These are phyloP conservation scores for Mucor lusitanicus DNA, from an alignment of 371 early-diverging fungal species.

Conservation along the genomic window DNA sequence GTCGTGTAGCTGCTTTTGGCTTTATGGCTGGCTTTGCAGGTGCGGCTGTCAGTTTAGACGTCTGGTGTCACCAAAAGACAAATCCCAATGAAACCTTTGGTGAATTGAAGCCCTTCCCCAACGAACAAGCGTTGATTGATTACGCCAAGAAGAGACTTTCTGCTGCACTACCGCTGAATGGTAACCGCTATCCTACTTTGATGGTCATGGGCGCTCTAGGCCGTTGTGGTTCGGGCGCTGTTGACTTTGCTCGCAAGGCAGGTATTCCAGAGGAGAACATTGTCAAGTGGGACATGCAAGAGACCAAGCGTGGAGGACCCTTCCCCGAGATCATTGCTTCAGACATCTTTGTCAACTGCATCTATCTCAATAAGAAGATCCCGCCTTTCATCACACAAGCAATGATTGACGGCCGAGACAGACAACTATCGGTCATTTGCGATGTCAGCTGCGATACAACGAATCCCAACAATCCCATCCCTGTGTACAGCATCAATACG, in stretches of 20 bases:
- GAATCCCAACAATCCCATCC: slow-evolving; percentile 96
- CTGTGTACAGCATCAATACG: slow-evolving; percentile 87
- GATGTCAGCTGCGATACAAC: slow-evolving; percentile 97
- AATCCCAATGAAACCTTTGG: slow-evolving; percentile 59
- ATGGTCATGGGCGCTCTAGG: slow-evolving; percentile 98
- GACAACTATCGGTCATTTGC: slow-evolving; percentile 81
- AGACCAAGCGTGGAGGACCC: slow-evolving; percentile 93
- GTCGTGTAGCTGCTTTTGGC: slow-evolving; percentile 98
- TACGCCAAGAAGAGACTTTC: slow-evolving; percentile 72
- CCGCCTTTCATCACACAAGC: slow-evolving; percentile 92
- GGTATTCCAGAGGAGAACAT: slow-evolving; percentile 91
- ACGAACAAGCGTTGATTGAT: slow-evolving; percentile 77
- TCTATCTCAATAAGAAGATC: slow-evolving; percentile 89
- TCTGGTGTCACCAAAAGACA: slow-evolving; percentile 85
- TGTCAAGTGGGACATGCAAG: slow-evolving; percentile 93
- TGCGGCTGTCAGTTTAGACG: slow-evolving; percentile 87
- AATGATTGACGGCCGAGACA: slow-evolving; percentile 63
- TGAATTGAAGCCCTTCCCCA: slow-evolving; percentile 79
- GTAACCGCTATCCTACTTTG: slow-evolving; percentile 73
- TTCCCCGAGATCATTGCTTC: slow-evolving; percentile 86
- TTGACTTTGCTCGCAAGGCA: slow-evolving; percentile 79
- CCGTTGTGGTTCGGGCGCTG: slow-evolving; percentile 93
- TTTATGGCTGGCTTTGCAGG: slow-evolving; percentile 98
- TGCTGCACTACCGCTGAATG: slow-evolving; percentile 56
- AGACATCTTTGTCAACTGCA: slow-evolving; percentile 98